A percentile compares a stretch with the other conserved stretches of the same genome.
These are phyloP conservation scores for Acer saccharum DNA, from an alignment of 345 rosid genomes.

Conservation along the genomic window DNA sequence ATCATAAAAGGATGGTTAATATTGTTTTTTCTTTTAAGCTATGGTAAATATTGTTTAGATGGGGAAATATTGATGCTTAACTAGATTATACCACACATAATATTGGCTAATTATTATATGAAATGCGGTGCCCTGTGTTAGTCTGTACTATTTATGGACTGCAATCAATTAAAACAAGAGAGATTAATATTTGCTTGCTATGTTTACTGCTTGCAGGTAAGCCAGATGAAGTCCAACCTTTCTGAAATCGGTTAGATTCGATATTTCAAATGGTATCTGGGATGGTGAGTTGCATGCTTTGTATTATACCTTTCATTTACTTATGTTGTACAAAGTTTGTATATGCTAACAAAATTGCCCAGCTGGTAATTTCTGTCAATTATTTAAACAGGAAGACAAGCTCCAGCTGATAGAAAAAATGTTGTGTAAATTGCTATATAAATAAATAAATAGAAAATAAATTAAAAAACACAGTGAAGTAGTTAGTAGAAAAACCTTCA, in stretches of 20 bases:
- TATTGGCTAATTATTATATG: neutral
- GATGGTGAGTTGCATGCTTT: constrained; percentile 56
- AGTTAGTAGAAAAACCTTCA: no score
- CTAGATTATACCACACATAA: neutral
- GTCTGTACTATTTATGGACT: neutral
- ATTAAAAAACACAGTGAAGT: no score
- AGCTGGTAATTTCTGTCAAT: constrained; percentile 22
- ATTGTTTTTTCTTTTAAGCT: no score
- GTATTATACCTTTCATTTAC: neutral
- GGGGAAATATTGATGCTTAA: no score
- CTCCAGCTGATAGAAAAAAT: no score
- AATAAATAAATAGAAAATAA: no score
- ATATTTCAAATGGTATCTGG: constrained; percentile 76
- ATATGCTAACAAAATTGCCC: constrained; percentile 1
- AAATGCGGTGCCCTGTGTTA: neutral
- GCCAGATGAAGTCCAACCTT: constrained; percentile 66
- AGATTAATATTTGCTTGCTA: constrained; percentile 11
- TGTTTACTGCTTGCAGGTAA: constrained; percentile 54
- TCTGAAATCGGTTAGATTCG: constrained; percentile 74
- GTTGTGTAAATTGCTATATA: no score
- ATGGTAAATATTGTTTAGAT: no score
- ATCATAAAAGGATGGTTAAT: no score
- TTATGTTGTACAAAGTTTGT: neutral
- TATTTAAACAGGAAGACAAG: constrained; percentile 73
- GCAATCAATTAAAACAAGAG: neutral